A percentile compares a stretch with the other conserved stretches of the same genome.
Evolutionary conservation across 2,329 filamentous ascomycete species (phyloP).

Genomic region (Conoideocrella luteorostrata): DNA sequence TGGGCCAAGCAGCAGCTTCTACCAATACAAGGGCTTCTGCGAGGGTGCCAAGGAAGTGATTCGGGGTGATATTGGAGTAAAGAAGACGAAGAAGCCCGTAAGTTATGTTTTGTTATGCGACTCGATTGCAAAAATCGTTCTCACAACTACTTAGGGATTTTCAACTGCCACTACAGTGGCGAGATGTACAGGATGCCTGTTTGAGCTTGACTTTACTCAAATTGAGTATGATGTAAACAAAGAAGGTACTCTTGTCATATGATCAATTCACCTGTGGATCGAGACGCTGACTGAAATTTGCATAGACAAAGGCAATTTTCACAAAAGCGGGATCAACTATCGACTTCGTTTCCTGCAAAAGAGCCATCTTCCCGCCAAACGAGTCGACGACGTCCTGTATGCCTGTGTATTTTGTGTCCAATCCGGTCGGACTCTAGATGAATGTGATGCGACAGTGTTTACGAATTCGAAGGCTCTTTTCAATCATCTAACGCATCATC

Average conservation of each 20-base stretch:
- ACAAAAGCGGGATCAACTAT: constrained; percentile 39
- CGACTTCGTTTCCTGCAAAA: constrained; percentile 51
- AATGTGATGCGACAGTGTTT: constrained; percentile 52
- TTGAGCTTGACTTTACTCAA: constrained; percentile 45
- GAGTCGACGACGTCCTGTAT: constrained; percentile 47
- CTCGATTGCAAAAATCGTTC: too few relatives aligned
- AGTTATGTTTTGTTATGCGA: too few relatives aligned
- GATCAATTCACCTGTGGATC: too few relatives aligned
- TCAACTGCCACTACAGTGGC: constrained; percentile 36
- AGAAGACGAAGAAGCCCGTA: constrained; percentile 44
- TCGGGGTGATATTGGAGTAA: constrained; percentile 42
- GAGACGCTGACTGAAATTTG: neutral
- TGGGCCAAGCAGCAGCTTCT: constrained; percentile 41
- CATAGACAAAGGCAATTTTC: constrained; percentile 35
- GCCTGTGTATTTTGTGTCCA: constrained; percentile 50
- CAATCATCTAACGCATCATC: constrained; percentile 45
- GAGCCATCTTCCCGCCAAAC: constrained; percentile 42
- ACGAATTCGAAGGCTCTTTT: constrained; percentile 47
- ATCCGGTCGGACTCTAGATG: constrained; percentile 41
- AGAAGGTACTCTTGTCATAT: constrained; percentile 30
- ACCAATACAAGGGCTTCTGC: constrained; percentile 48
- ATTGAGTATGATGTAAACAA: constrained; percentile 47
- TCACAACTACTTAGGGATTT: constrained; percentile 30
- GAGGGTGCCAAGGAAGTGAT: constrained; percentile 45
- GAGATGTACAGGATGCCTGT: constrained; percentile 47